A percentile compares a stretch with the other conserved stretches of the same genome.
phyloP scores from a whole-genome alignment of 148 eudicot species.

The Simmondsia chinensis region DNA sequence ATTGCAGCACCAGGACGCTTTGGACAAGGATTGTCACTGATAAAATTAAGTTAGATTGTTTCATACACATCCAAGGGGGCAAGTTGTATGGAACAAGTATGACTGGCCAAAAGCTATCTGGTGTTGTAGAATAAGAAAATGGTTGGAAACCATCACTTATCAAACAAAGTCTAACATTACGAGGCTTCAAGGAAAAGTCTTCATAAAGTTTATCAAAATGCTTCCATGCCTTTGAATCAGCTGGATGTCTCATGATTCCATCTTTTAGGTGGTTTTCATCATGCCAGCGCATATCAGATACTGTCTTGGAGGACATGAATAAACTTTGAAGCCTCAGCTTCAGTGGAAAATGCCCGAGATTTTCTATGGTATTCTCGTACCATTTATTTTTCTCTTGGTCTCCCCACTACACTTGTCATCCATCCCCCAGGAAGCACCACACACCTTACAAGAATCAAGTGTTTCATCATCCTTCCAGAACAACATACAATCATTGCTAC shows the following conservation, averaged over 20 bases:
- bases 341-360: slow-evolving; percentile 3
- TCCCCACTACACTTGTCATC: neutral
- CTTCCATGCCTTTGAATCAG: no score
- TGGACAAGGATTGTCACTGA: slow-evolving; percentile 5
- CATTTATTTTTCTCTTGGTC: neutral
- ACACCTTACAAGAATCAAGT: neutral
- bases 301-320: slow-evolving; percentile 4
- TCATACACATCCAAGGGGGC: no score
- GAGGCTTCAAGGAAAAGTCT: slow-evolving; percentile 5
- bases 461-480: no score
- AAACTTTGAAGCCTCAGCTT: slow-evolving; percentile 2
- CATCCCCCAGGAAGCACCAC: neutral
- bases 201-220: no score
- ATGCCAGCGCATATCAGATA: slow-evolving; percentile 2
- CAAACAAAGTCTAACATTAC: slow-evolving; percentile 7
- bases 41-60: slow-evolving; percentile 1
- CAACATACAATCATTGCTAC: no score
- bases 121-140: neutral
- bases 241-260: no score
- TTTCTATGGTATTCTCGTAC: slow-evolving; percentile 1
- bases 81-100: slow-evolving; percentile 4
- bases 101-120: slow-evolving; percentile 6
- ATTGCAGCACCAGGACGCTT: slow-evolving; percentile 5
- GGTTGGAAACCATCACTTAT: slow-evolving; percentile 11
- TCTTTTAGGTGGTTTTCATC: neutral